phyloP scores from a whole-genome alignment of 2,329 filamentous ascomycete genomes.

The Coleophoma crateriformis region DNA sequence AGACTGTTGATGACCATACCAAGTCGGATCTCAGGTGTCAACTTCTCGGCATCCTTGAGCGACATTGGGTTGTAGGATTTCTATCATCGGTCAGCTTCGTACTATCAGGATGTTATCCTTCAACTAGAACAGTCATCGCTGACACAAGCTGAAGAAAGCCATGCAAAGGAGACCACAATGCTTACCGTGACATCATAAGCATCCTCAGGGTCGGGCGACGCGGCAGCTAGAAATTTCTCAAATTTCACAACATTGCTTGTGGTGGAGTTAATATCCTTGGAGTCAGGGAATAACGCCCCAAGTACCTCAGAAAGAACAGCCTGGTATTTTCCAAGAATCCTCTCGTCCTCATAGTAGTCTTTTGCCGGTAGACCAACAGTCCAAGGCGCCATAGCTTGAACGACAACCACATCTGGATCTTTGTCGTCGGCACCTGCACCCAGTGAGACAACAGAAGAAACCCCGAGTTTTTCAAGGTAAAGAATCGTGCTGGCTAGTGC shows the following conservation, averaged over 20 bases:
- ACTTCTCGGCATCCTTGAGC: conserved; percentile 45
- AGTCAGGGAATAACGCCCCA: conserved; percentile 14
- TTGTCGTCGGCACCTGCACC: conserved; percentile 29
- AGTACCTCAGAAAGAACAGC: conserved; percentile 29
- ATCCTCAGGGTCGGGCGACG: conserved; percentile 52
- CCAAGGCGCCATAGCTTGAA: conserved; percentile 37
- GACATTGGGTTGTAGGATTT: conserved; percentile 62
- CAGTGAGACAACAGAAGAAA: conserved; percentile 29
- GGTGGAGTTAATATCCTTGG: conserved; percentile 10
- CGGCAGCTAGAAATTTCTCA: conserved; percentile 55
- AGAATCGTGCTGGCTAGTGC: conserved; percentile 39
- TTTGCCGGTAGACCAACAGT: conserved; percentile 55
- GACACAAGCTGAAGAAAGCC: background rate
- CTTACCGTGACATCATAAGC: conserved; percentile 52
- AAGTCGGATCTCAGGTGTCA: conserved; percentile 52
- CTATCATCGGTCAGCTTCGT: conserved; percentile 13
- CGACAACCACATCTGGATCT: conserved; percentile 46
- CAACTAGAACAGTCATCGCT: no score
- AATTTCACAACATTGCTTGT: conserved; percentile 44
- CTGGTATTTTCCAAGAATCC: conserved; percentile 46
- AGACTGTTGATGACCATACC: conserved; percentile 45
- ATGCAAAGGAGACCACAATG: background rate
- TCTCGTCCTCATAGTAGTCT: conserved; percentile 52
- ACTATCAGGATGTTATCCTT: no score
- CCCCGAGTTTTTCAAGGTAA: conserved; percentile 38